Conservation (phyloP, 2,329 filamentous ascomycete genomes). For the Ascochyta lentis region DNA sequence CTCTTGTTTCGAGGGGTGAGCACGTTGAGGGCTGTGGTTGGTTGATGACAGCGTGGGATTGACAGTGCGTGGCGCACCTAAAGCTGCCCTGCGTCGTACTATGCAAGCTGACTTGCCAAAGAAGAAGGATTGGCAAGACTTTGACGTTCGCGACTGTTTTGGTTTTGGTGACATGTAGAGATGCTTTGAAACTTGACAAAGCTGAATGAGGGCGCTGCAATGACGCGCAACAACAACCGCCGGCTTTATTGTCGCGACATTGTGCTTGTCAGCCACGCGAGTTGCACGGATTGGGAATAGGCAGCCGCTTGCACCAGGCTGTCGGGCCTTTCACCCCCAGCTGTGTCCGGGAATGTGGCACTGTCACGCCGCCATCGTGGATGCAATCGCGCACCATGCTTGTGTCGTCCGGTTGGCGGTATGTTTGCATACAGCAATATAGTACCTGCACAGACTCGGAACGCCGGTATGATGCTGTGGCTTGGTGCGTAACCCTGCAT, state of each 20-base stretch:
- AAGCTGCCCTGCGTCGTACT: slow-evolving; percentile 4
- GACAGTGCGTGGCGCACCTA: slow-evolving; percentile 19
- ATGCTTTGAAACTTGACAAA: slow-evolving; percentile 9
- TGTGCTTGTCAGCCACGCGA: slow-evolving; percentile 41
- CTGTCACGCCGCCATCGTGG: slow-evolving; percentile 44
- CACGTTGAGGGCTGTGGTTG: slow-evolving; percentile 29
- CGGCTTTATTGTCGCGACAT: slow-evolving; percentile 24
- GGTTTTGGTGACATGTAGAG: neutral
- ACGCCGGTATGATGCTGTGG: neutral
- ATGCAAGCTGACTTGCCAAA: slow-evolving; percentile 7
- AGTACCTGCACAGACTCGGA: slow-evolving; percentile 2
- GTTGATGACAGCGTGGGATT: slow-evolving; percentile 16
- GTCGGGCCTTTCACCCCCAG: slow-evolving; percentile 36
- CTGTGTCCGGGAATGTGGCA: slow-evolving; percentile 46
- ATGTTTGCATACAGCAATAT: slow-evolving; percentile 3
- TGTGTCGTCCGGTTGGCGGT: slow-evolving; percentile 30
- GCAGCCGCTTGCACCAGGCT: slow-evolving; percentile 39
- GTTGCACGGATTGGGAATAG: slow-evolving; percentile 31
- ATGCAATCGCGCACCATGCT: slow-evolving; percentile 35
- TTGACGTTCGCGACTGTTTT: neutral
- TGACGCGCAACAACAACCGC: slow-evolving; percentile 31
- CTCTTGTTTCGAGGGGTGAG: slow-evolving; percentile 11
- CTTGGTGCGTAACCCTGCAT: neutral
- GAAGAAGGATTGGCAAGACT: slow-evolving; percentile 2
- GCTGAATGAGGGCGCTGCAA: slow-evolving; percentile 18